Base-by-base conservation (phyloP, 1,284 basidiomycete genomes). In the Volvariella surrecta region DNA sequence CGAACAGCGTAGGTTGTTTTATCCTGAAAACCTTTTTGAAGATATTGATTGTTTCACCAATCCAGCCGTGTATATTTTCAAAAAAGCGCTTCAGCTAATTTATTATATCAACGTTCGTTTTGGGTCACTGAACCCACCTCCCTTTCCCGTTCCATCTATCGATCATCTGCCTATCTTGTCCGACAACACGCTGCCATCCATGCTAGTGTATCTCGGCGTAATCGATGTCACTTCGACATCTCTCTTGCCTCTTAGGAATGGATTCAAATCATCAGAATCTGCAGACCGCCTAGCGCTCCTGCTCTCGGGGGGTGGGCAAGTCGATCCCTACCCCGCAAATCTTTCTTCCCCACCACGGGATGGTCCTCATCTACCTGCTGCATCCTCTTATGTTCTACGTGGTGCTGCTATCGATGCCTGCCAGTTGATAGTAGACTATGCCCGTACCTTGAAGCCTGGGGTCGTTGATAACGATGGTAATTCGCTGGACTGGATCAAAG, bases 121-220 rank as follows among this genome's bases (percentile, higher is more conserved):
- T 62, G 72, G 74, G 32, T 60, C 67, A 13, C 54, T 66, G 39
- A 58, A 67, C 6, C 62, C 71, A 4, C 58, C 72, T 22, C 67
- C 76, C 2, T 74, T 89, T 51, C 78, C 78, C 17, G 59, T 83
- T 4, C 83, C 84, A 9, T 63, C 70, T 24, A 80, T 81, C 1
- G 57, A 62, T 2, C 58, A 68, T 30, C 61, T 83, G 16, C 91
- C 91, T 7, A 71, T 90, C 42, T 92, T 91, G 57, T 71, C 84
- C 4, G 91, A 94, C 64, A 91, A 93, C 54, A 87, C 94, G 39
- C 61, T 93, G 3, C 89, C 91, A 1, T 89, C 89, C 4, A 68
- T 93, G 48, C 75, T 92, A 42, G 63, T 89, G 30, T 79, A 89
- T 59, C 66, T 89, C 18, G 82, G 84, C 39, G 73, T 92, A 30